Percentiles rank a stretch among this genome's conserved stretches.
phyloP scores from a whole-genome alignment of 768 basidiomycete species.

The Xanthoconium stramineum region DNA sequence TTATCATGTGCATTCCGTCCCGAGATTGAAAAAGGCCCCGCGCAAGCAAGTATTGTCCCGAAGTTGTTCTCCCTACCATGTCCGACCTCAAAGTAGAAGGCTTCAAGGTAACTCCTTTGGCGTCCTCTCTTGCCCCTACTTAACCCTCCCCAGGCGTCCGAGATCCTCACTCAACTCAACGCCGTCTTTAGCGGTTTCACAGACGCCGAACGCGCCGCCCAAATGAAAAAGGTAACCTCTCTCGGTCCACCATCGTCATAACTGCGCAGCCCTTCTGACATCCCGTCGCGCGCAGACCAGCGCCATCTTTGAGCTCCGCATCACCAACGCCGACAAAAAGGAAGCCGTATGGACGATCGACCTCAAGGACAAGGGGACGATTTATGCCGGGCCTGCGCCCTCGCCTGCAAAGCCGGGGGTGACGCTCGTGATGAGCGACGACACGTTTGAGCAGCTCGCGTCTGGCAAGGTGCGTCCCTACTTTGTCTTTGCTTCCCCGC shows the following conservation, averaged over 20 bases:
- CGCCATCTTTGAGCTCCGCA: constrained; percentile 82
- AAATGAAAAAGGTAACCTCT: constrained; percentile 64
- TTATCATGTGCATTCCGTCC: constrained; percentile 6
- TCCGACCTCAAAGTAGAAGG: constrained; percentile 69
- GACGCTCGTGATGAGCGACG: constrained; percentile 74
- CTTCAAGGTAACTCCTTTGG: constrained; percentile 56
- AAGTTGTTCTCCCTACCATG: constrained; percentile 37
- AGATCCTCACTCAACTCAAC: constrained; percentile 53
- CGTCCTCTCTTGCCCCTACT: neutral
- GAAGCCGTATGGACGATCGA: constrained; percentile 89
- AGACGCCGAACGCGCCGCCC: constrained; percentile 60
- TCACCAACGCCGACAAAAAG: constrained; percentile 70
- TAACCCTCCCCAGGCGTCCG: constrained; percentile 52
- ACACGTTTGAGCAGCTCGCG: constrained; percentile 69
- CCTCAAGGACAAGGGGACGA: constrained; percentile 76
- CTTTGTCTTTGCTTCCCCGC: no score
- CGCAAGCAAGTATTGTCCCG: no score
- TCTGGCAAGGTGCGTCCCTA: constrained; percentile 56
- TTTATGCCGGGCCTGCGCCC: constrained; percentile 61
- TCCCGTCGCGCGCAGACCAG: constrained; percentile 52
- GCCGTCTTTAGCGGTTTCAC: constrained; percentile 50
- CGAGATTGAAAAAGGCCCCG: neutral
- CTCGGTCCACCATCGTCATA: no score
- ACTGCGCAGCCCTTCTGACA: no score
- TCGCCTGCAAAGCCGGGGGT: constrained; percentile 71